phyloP scores from a whole-genome alignment of 2,329 filamentous ascomycete genomes.

The Botrytis pseudocinerea region DNA sequence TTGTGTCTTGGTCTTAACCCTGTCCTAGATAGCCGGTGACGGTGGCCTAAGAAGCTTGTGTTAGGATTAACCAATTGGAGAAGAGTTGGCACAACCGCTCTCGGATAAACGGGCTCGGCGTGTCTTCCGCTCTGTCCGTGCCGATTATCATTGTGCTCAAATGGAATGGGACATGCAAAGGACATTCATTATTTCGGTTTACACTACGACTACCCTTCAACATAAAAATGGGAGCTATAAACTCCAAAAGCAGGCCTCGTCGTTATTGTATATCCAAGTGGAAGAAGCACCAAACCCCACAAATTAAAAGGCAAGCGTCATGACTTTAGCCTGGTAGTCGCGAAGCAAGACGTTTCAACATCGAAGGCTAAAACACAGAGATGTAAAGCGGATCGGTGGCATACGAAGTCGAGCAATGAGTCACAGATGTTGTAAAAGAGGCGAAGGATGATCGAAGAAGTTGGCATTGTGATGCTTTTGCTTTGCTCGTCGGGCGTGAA shows the following conservation, averaged over 20 bases:
- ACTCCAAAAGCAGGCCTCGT: neutral
- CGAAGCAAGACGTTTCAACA: neutral
- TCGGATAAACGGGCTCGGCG: slow-evolving; percentile 11
- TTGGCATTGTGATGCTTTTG: neutral
- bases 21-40: neutral
- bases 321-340: neutral
- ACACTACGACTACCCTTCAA: neutral
- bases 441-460: neutral
- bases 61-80: neutral
- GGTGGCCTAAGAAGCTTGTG: neutral
- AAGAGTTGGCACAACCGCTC: neutral
- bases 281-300: neutral
- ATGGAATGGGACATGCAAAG: neutral
- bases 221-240: neutral
- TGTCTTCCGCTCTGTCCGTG: neutral
- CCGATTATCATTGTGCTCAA: neutral
- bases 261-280: neutral
- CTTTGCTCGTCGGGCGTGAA: slow-evolving; percentile 1
- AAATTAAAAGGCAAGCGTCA: neutral
- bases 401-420: neutral
- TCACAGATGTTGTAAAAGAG: neutral
- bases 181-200: neutral
- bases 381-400: neutral
- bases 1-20: neutral
- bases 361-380: neutral